Conservation (phyloP, 495 filamentous ascomycete genomes). For the Alectoria sarmentosa region DNA sequence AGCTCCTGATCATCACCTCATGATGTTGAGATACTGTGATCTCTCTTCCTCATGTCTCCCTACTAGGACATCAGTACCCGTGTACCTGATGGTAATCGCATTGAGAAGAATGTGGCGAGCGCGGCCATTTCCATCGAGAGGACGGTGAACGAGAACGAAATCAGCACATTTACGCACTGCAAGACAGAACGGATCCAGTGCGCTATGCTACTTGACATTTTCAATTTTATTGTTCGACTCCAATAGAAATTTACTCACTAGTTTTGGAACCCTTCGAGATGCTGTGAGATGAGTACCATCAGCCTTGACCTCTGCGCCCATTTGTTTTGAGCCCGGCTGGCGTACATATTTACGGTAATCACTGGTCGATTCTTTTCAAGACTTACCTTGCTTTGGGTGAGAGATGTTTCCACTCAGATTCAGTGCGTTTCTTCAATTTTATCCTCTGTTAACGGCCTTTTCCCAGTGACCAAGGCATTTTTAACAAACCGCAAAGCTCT, state of each 20-base stretch:
- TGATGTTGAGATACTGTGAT: constrained; percentile 7
- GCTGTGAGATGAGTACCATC: constrained; percentile 26
- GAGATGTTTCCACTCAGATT: constrained; percentile 28
- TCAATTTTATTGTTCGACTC: constrained; percentile 25
- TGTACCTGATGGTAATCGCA: constrained; percentile 29
- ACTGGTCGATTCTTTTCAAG: constrained; percentile 28
- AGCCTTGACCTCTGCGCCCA: constrained; percentile 21
- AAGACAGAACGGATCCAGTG: constrained; percentile 32
- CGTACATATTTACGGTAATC: constrained; percentile 22
- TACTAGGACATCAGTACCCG: constrained; percentile 28
- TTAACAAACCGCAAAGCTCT: constrained; percentile 30
- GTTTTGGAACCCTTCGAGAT: constrained; percentile 20
- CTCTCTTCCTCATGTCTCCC: constrained; percentile 27
- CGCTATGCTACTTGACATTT: constrained; percentile 6
- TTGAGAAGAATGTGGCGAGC: constrained; percentile 35
- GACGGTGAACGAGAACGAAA: constrained; percentile 36
- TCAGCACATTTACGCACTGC: constrained; percentile 30
- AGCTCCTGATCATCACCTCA: not conserved
- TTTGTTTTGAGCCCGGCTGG: not conserved
- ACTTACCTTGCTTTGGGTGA: constrained; percentile 13
- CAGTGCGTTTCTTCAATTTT: constrained; percentile 32
- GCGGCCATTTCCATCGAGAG: constrained; percentile 36
- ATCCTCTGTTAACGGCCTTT: constrained; percentile 27
- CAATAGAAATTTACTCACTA: constrained; percentile 32
- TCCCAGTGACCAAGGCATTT: constrained; percentile 20